Percentiles rank a stretch among this genome's conserved stretches.
Conservation (phyloP, 202 grass and related monocot species). For the Musa balbisiana region DNA sequence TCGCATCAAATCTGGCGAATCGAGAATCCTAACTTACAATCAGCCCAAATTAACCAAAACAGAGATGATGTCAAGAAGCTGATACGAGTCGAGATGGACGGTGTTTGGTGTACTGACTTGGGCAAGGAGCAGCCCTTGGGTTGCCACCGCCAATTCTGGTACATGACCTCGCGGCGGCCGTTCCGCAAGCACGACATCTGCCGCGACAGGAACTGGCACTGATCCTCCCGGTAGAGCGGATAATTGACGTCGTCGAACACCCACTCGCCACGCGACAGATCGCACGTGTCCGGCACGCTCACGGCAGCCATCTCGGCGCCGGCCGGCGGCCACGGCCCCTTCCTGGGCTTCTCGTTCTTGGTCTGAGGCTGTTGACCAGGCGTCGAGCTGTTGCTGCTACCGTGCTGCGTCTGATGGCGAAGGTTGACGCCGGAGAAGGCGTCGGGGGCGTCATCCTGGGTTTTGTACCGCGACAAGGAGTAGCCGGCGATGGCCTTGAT, state of each 20-base stretch:
- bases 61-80: background rate
- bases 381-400: background rate
- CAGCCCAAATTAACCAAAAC: no score
- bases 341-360: background rate
- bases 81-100: background rate
- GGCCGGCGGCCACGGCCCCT: background rate
- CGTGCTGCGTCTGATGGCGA: background rate
- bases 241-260: constrained; percentile 50
- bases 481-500: constrained; percentile 45
- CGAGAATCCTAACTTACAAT: background rate
- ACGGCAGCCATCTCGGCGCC: background rate
- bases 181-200: constrained; percentile 82
- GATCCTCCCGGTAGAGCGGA: constrained; percentile 59
- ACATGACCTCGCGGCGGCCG: constrained; percentile 51
- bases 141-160: constrained; percentile 91
- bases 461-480: constrained; percentile 23
- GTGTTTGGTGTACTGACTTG: constrained; percentile 26
- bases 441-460: background rate
- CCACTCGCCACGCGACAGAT: constrained; percentile 66
- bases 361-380: background rate
- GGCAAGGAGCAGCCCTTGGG: constrained; percentile 73
- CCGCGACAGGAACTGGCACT: constrained; percentile 49
- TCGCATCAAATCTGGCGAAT: constrained; percentile 54
- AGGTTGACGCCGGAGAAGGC: background rate
- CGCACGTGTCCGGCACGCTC: constrained; percentile 43